Evolutionary conservation across 805 yeast species (phyloP).

Genomic region (Wickerhamomyces queroliae): DNA sequence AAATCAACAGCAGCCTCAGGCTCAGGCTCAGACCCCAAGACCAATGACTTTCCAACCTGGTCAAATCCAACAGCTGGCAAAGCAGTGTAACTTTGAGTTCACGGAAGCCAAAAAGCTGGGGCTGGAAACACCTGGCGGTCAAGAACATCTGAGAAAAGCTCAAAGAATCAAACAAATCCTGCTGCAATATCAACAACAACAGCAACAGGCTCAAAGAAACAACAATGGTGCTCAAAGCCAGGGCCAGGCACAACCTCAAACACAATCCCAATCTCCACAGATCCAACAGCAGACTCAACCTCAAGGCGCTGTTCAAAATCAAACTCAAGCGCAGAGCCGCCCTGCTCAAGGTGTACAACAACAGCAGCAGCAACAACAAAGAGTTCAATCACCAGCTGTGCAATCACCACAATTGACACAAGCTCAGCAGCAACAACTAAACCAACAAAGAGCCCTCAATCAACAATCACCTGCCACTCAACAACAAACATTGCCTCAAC

Average conservation of each 20-base stretch:
- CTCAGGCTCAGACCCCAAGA: constrained; percentile 2
- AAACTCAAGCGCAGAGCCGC: constrained; percentile 17
- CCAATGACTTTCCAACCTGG: constrained; percentile 13
- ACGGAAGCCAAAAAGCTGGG: constrained; percentile 62
- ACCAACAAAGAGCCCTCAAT: constrained; percentile 5
- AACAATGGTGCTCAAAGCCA: neutral
- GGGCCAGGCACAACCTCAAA: constrained; percentile 34
- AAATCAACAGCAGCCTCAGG: neutral
- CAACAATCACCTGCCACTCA: neutral
- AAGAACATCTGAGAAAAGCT: constrained; percentile 56
- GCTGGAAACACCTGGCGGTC: constrained; percentile 52
- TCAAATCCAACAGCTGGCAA: constrained; percentile 44
- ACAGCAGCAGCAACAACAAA: neutral
- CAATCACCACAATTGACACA: neutral
- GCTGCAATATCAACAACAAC: constrained; percentile 47
- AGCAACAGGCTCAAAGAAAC: constrained; percentile 25
- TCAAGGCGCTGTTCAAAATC: constrained; percentile 21
- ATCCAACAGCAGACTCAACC: constrained; percentile 22
- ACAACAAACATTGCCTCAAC: neutral
- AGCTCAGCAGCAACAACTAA: constrained; percentile 4
- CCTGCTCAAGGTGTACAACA: neutral
- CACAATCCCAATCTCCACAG: constrained; percentile 15
- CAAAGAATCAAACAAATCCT: constrained; percentile 57
- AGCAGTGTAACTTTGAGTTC: constrained; percentile 52
- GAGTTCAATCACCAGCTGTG: neutral